Evolutionary conservation across 768 basidiomycete species (phyloP).

Genomic region (Auricularia cornea): DNA sequence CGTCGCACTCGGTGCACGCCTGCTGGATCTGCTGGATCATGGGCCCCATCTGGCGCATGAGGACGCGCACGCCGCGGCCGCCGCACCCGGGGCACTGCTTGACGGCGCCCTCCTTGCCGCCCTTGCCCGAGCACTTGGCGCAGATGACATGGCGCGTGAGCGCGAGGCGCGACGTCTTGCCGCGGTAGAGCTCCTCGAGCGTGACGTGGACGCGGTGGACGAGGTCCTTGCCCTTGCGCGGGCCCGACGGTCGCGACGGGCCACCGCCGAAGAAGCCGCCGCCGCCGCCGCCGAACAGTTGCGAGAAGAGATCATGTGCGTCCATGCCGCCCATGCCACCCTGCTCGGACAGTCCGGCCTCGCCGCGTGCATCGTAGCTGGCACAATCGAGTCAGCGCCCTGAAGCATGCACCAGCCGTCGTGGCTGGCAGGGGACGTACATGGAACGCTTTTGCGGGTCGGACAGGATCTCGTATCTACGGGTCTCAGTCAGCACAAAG

Average conservation of each 20-base stretch:
- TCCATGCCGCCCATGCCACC: slow-evolving; percentile 96
- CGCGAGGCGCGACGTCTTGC: slow-evolving; percentile 96
- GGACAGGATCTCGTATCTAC: slow-evolving; percentile 86
- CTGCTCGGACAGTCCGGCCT: slow-evolving; percentile 79
- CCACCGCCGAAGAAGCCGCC: slow-evolving; percentile 45
- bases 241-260: slow-evolving; percentile 47
- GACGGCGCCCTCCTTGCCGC: slow-evolving; percentile 96
- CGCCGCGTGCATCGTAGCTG: slow-evolving; percentile 81
- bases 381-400: neutral
- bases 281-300: slow-evolving; percentile 69
- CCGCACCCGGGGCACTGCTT: slow-evolving; percentile 66
- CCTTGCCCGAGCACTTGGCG: slow-evolving; percentile 87
- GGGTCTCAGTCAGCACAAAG: slow-evolving; percentile 7
- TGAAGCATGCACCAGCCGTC: neutral
- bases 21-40: slow-evolving; percentile 99
- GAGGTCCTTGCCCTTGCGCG: slow-evolving; percentile 95
- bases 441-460: slow-evolving; percentile 72
- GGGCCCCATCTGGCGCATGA: slow-evolving; percentile 94
- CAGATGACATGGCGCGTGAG: slow-evolving; percentile 94
- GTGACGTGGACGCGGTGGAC: slow-evolving; percentile 93
- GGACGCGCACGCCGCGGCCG: slow-evolving; percentile 87
- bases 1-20: slow-evolving; percentile 86
- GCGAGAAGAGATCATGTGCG: slow-evolving; percentile 96
- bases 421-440: slow-evolving; percentile 13
- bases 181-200: slow-evolving; percentile 98